A percentile compares a stretch with the other conserved stretches of the same genome.
Evolutionary conservation across 805 yeast genomes (phyloP).

Genomic region (Hanseniaspora singularis): DNA sequence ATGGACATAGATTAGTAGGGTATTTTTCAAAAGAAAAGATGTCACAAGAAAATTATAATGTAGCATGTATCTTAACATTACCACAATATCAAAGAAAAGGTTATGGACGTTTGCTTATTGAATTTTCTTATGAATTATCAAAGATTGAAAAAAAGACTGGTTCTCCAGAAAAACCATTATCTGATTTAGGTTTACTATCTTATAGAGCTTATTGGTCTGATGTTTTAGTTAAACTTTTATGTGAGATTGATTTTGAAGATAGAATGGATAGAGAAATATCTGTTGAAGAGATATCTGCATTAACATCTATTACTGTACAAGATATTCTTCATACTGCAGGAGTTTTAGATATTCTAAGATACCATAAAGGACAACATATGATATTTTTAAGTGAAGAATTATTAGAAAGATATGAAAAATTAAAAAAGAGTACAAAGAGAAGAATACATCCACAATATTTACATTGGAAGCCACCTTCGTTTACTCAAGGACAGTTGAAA

Average conservation of each 20-base stretch:
- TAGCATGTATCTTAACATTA: conserved; percentile 89
- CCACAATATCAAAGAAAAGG: conserved; percentile 97
- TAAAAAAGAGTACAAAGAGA: conserved; percentile 60
- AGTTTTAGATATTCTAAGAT: conserved; percentile 76
- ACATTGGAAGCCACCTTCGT: conserved; percentile 86
- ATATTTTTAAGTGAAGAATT: conserved; percentile 78
- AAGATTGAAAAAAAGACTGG: conserved; percentile 83
- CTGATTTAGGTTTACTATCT: conserved; percentile 84
- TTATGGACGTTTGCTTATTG: conserved; percentile 80
- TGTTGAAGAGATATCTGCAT: conserved; percentile 77
- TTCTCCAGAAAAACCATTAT: conserved; percentile 93
- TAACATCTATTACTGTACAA: conserved; percentile 90
- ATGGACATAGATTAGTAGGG: conserved; percentile 93
- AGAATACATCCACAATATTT: conserved; percentile 59
- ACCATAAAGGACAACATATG: conserved; percentile 90
- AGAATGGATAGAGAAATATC: conserved; percentile 57
- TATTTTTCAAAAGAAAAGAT: conserved; percentile 96
- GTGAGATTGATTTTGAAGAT: conserved; percentile 21
- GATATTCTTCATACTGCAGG: conserved; percentile 90
- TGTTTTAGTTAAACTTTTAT: conserved; percentile 59
- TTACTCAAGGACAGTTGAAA: conserved; percentile 87
- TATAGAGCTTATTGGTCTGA: conserved; percentile 97
- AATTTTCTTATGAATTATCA: conserved; percentile 83
- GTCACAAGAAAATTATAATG: conserved; percentile 86
- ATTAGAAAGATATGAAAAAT: conserved; percentile 58